These are phyloP conservation scores for Furcasterigmium sp. DNA, from an alignment of 2,329 filamentous ascomycete genomes.

Conservation along the genomic window DNA sequence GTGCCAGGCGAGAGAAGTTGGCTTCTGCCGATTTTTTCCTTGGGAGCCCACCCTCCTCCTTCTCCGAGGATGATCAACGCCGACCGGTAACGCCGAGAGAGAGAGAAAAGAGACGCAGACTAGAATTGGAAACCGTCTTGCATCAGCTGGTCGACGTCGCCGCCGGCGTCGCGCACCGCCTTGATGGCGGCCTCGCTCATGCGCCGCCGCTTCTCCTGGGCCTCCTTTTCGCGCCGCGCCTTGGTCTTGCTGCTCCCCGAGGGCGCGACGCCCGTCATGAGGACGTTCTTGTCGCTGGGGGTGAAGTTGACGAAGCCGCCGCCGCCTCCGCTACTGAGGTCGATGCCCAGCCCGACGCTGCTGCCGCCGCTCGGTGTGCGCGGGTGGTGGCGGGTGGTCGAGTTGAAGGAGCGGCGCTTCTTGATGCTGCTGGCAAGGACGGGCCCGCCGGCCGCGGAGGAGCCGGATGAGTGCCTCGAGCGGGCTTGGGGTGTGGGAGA, in stretches of 20 bases:
- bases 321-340: constrained; percentile 14
- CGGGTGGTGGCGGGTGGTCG: constrained; percentile 18
- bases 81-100: not conserved
- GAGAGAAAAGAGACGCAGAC: not conserved
- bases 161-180: constrained; percentile 66
- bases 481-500: constrained; percentile 31
- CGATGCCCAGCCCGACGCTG: not conserved
- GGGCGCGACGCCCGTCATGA: constrained; percentile 87
- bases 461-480: constrained; percentile 33
- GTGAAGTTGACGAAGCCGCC: constrained; percentile 85
- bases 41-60: too few relatives aligned
- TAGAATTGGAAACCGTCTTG: constrained; percentile 36
- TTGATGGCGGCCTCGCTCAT: constrained; percentile 64
- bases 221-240: constrained; percentile 84
- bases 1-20: too few relatives aligned
- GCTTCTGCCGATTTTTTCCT: too few relatives aligned
- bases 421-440: constrained; percentile 35
- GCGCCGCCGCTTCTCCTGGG: constrained; percentile 66
- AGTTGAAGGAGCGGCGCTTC: constrained; percentile 22
- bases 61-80: too few relatives aligned
- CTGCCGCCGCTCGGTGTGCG: constrained; percentile 20
- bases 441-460: constrained; percentile 27
- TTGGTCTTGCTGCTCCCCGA: constrained; percentile 92
- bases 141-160: constrained; percentile 52
- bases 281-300: constrained; percentile 67